Evolutionary conservation across 1,284 basidiomycete species (phyloP).

Genomic region (Moesziomyces parantarcticus): DNA sequence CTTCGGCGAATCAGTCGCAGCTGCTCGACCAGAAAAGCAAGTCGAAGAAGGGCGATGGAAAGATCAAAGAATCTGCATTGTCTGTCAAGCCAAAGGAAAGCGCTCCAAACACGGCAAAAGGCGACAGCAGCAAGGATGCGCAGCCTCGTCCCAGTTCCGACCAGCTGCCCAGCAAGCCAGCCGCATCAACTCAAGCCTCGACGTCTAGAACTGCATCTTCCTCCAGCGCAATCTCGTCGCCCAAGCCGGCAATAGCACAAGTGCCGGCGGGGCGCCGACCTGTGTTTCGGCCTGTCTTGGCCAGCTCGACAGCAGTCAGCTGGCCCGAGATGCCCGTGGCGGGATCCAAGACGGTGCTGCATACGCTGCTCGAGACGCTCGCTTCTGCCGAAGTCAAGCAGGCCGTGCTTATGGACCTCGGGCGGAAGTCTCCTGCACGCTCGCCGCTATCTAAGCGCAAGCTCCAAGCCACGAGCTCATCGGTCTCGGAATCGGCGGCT

Average conservation of each 20-base stretch:
- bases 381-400: conserved; percentile 12
- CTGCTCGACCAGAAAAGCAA: conserved; percentile 19
- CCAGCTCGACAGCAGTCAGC: conserved; percentile 38
- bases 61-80: not conserved
- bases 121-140: conserved; percentile 10
- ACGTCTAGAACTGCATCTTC: not conserved
- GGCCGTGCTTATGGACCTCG: conserved; percentile 18
- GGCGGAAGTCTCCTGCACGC: conserved; percentile 1
- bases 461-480: no score
- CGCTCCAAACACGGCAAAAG: not conserved
- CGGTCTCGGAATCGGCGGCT: not conserved
- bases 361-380: conserved; percentile 42
- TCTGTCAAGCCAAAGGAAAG: not conserved
- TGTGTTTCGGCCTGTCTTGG: conserved; percentile 47
- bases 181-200: not conserved
- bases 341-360: conserved; percentile 43
- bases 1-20: not conserved
- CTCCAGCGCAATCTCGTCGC: not conserved
- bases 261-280: conserved; percentile 31
- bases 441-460: not conserved
- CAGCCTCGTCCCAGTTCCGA: not conserved
- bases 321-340: conserved; percentile 49
- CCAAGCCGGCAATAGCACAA: conserved; percentile 1
- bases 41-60: conserved; percentile 5
- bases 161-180: not conserved